Evolutionary conservation across 1,284 basidiomycete genomes (phyloP).

Genomic region (Leccinum huronense): DNA sequence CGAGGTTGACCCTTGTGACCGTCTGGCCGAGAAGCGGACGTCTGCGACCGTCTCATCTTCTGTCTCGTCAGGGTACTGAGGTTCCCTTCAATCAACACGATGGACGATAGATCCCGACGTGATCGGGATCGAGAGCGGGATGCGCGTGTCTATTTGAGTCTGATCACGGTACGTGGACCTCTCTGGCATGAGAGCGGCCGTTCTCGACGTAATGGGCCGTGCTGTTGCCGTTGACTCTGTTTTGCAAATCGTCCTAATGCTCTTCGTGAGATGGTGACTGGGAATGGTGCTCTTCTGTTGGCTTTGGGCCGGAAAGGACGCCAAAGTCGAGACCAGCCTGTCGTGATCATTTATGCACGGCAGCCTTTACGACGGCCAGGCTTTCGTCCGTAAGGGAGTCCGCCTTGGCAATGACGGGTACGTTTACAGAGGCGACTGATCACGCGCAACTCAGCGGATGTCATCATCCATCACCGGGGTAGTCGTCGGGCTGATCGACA

Average conservation of each 20-base stretch:
- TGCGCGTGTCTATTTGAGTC: constrained; percentile 47
- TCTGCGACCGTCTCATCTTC: constrained; percentile 65
- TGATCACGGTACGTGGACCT: constrained; percentile 67
- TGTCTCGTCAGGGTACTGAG: constrained; percentile 49
- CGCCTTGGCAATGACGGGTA: constrained; percentile 71
- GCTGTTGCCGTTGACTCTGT: constrained; percentile 26
- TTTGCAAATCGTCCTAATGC: constrained; percentile 26
- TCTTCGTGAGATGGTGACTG: constrained; percentile 23
- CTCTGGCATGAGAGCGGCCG: constrained; percentile 40
- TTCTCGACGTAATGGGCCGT: constrained; percentile 23
- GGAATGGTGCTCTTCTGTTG: constrained; percentile 20
- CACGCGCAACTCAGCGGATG: constrained; percentile 72
- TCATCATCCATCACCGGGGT: constrained; percentile 52
- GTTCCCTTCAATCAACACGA: constrained; percentile 50
- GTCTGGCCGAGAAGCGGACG: constrained; percentile 68
- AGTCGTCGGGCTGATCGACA: constrained; percentile 44
- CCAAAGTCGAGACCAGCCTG: constrained; percentile 69
- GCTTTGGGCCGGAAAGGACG: constrained; percentile 55
- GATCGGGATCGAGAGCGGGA: constrained; percentile 70
- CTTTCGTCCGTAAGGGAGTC: constrained; percentile 77
- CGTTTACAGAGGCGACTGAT: constrained; percentile 72
- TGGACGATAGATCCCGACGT: constrained; percentile 56
- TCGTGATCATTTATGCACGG: constrained; percentile 60
- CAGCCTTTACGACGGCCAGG: constrained; percentile 62
- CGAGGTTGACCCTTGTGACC: constrained; percentile 56